Percentiles rank a stretch among this genome's conserved stretches.
Evolutionary conservation across 1,284 basidiomycete species (phyloP).

Genomic region (Puccinia hordei): DNA sequence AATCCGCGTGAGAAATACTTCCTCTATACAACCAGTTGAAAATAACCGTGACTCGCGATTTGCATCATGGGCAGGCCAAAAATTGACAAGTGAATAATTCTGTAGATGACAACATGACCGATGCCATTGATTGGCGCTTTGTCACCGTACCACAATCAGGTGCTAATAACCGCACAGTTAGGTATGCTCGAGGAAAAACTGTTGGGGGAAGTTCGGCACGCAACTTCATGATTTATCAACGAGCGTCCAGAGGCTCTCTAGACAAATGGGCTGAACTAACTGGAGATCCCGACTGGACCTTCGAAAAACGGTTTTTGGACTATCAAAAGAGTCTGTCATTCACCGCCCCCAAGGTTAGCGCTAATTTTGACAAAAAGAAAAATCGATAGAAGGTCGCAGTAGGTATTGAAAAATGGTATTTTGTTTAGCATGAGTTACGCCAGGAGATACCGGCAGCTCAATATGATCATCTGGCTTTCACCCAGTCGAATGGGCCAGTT

Average conservation of each 20-base stretch:
- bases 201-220: conserved; percentile 57
- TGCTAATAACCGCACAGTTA: conserved; percentile 32
- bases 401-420: conserved; percentile 49
- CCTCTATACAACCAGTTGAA: neutral
- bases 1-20: neutral
- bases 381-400: neutral
- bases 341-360: conserved; percentile 27
- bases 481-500: conserved; percentile 53
- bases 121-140: conserved; percentile 42
- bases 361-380: conserved; percentile 26
- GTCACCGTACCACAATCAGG: conserved; percentile 33
- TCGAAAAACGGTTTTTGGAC: conserved; percentile 54
- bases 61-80: neutral
- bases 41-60: conserved; percentile 10
- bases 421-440: conserved; percentile 42
- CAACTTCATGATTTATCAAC: conserved; percentile 58
- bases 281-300: conserved; percentile 58
- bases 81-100: neutral
- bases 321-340: conserved; percentile 42
- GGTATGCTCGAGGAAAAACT: conserved; percentile 57
- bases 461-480: conserved; percentile 7
- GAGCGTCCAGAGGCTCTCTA: conserved; percentile 55
- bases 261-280: conserved; percentile 57
- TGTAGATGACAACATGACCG: conserved; percentile 10
- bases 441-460: conserved; percentile 30